These are phyloP conservation scores for Sinapis alba DNA, from an alignment of 441 rosid species.

Conservation along the genomic window DNA sequence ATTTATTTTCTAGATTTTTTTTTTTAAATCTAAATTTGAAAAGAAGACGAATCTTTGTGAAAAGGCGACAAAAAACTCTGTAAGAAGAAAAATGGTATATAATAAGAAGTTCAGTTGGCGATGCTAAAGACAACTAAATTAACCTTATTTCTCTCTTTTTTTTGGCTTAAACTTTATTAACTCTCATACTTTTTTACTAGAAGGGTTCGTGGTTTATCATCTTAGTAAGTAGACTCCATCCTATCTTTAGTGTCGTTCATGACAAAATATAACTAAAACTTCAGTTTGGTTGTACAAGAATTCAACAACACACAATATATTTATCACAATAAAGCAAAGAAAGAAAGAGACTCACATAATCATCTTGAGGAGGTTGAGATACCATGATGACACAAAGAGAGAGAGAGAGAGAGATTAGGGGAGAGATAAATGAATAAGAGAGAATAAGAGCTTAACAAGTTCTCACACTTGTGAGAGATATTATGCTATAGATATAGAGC, in stretches of 20 bases:
- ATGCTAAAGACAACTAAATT: neutral
- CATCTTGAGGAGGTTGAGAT: constrained; percentile 34
- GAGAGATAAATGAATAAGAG: neutral
- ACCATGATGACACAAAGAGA: constrained; percentile 30
- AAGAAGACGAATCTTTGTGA: neutral
- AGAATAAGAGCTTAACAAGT: constrained; percentile 15
- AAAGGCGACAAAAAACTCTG: neutral
- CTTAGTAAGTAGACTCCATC: neutral
- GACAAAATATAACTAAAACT: neutral
- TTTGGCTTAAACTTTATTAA: too few relatives aligned
- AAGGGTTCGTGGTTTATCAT: neutral
- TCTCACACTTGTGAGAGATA: constrained; percentile 20
- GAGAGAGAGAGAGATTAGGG: neutral
- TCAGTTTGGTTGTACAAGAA: neutral
- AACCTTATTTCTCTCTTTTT: neutral
- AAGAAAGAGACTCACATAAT: constrained; percentile 22
- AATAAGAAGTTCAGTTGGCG: neutral
- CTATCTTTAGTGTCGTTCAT: neutral
- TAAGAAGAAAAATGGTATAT: neutral
- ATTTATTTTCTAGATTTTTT: neutral
- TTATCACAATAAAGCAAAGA: neutral
- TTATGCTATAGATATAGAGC: constrained; percentile 22
- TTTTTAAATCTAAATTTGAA: neutral
- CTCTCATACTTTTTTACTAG: neutral
- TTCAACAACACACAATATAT: constrained; percentile 16